Evolutionary conservation across 2,329 filamentous ascomycete genomes (phyloP), one percentile per base, ranked within the genome.

Genomic region (Neofusicoccum ribis): DNA sequence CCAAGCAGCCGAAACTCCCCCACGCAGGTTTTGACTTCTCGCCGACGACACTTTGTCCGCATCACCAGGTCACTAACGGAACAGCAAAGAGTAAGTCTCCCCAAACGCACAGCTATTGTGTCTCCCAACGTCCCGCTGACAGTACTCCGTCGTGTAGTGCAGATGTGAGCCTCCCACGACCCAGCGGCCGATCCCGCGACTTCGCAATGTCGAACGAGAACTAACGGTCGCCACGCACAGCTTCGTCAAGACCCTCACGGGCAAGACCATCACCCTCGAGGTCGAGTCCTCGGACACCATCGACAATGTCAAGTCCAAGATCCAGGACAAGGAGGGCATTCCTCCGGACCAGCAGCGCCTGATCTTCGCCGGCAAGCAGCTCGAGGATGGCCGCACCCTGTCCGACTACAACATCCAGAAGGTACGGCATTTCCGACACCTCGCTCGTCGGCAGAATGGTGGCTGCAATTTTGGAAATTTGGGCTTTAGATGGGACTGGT

Each of bases 201-300:
- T 64, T n/a, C 20, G 27, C 11, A 37, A 67, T 36, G 62, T 46
- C 46, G 62, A 49, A 58, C 65, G 69, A 68, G 43, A 66, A 60
- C 65, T 66, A 50, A 66, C 65, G 76, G 84, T 43, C 41, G 56
- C 58, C 39, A 37, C 60, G 23, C 31, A 15, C 56, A 96, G 92
- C 90, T 98, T 98, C 91, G 94, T 98, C 86, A 98, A 97, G 91
- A 97, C 94, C 88, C 92, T 97, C 80, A 97, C 94, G 88, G 94
- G 95, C 85, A 98, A 98, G 92, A 98, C 94, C 84, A 97, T 98
- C 88, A 98, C 95, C 84, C 91, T 97, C 78, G 94, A 98, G 90
- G 93, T 97, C 82, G 94, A 97, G 90, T 97, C 93, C 79, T 92
- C 89, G 80, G 94, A 98, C 85, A 97, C 94, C 78, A 98, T 98